Evolutionary conservation across 106 monocot genomes (phyloP).

Genomic region (Chionographis japonica): DNA sequence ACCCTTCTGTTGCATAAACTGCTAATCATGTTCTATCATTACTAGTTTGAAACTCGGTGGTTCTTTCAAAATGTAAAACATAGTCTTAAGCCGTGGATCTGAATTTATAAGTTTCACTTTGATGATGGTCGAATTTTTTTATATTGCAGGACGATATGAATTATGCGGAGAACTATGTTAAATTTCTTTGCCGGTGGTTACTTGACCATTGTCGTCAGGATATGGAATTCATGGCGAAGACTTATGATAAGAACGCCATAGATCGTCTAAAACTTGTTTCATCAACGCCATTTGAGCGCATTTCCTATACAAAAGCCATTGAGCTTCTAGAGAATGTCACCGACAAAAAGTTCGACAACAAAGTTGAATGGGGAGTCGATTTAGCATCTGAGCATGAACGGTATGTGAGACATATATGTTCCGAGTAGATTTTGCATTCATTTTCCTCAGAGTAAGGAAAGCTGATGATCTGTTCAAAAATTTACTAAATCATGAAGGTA

Average conservation of each 20-base stretch:
- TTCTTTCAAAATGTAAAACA: too few species aligned
- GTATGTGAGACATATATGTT: constrained; percentile 16
- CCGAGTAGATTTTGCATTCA: not conserved
- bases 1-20: too few species aligned
- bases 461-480: constrained; percentile 1
- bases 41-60: too few species aligned
- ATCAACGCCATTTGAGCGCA: constrained; percentile 53
- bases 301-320: constrained; percentile 78
- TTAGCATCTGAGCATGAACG: constrained; percentile 87
- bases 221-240: constrained; percentile 82
- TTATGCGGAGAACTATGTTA: constrained; percentile 68
- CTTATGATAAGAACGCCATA: constrained; percentile 58
- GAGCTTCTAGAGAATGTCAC: constrained; percentile 52
- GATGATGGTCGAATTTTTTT: too few species aligned
- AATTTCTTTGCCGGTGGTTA: constrained; percentile 71
- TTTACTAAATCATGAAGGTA: constrained; percentile 43
- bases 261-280: constrained; percentile 69
- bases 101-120: not conserved
- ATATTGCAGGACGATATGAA: constrained; percentile 74
- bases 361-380: constrained; percentile 78
- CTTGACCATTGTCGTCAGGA: constrained; percentile 63
- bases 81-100: not conserved
- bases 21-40: too few species aligned
- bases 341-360: constrained; percentile 74
- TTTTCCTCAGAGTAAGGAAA: constrained; percentile 22